phyloP scores from a whole-genome alignment of 2,329 filamentous ascomycete species.

The Botrytis hyacinthi region DNA sequence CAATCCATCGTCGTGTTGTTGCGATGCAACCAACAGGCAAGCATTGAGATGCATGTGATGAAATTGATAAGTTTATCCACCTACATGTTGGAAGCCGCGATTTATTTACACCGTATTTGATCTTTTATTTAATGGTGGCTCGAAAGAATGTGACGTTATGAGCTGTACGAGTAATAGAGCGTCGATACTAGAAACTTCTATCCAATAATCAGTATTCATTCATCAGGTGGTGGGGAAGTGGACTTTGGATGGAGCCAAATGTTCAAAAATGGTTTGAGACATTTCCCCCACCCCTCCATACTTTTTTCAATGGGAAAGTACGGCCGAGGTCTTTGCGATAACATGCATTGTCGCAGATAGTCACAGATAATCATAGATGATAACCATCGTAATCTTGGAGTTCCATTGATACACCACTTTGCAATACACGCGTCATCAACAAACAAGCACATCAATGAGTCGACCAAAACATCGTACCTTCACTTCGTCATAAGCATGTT shows the following conservation, averaged over 20 bases:
- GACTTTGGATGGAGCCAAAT: background rate
- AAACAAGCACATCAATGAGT: background rate
- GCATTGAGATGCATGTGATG: background rate
- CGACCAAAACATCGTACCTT: background rate
- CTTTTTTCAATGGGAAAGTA: background rate
- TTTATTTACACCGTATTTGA: background rate
- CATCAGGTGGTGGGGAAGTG: background rate
- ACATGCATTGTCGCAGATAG: background rate
- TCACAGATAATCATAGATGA: background rate
- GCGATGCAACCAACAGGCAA: background rate
- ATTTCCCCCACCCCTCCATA: background rate
- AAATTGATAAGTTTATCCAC: background rate
- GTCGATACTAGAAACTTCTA: background rate
- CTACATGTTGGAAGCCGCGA: background rate
- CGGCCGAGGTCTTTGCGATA: slow-evolving; percentile 1
- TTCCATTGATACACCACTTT: background rate
- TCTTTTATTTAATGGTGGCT: background rate
- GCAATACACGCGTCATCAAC: background rate
- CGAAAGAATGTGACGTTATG: background rate
- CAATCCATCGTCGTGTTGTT: background rate
- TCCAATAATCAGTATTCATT: background rate
- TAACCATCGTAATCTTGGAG: background rate
- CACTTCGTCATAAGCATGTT: background rate
- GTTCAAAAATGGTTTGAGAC: background rate
- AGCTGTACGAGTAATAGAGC: background rate